phyloP scores from a whole-genome alignment of 495 filamentous ascomycete genomes.

The Lasiosphaeris hirsuta region DNA sequence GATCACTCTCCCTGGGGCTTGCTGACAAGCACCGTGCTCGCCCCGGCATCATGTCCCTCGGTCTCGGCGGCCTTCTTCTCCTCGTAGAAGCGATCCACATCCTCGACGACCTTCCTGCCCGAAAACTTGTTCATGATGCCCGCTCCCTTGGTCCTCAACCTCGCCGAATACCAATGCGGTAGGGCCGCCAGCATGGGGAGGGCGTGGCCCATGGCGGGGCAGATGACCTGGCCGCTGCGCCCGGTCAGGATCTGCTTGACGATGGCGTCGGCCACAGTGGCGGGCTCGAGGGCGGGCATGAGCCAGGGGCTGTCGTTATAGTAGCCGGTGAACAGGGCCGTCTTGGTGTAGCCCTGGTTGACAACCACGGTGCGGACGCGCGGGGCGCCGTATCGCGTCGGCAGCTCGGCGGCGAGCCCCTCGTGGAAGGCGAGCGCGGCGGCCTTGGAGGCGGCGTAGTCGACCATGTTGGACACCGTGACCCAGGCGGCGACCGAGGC shows the following conservation, averaged over 20 bases:
- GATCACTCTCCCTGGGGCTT: slow-evolving; percentile 5
- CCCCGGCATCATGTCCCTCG: slow-evolving; percentile 15
- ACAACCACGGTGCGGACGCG: slow-evolving; percentile 63
- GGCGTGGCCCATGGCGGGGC: slow-evolving; percentile 43
- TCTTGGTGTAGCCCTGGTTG: slow-evolving; percentile 62
- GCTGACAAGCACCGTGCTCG: slow-evolving; percentile 35
- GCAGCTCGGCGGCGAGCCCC: slow-evolving; percentile 61
- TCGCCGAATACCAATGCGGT: slow-evolving; percentile 45
- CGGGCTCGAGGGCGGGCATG: slow-evolving; percentile 54
- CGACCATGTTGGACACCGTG: slow-evolving; percentile 61
- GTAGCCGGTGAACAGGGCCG: slow-evolving; percentile 58
- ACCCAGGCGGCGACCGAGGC: slow-evolving; percentile 60
- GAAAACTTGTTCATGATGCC: slow-evolving; percentile 44
- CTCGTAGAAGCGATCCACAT: slow-evolving; percentile 41
- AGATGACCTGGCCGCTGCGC: slow-evolving; percentile 54
- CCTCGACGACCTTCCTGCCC: slow-evolving; percentile 47
- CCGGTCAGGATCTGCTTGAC: slow-evolving; percentile 57
- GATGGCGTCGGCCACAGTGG: slow-evolving; percentile 64
- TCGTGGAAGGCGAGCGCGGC: slow-evolving; percentile 67
- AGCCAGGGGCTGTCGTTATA: slow-evolving; percentile 51
- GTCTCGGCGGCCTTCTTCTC: slow-evolving; percentile 26
- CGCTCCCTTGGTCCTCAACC: slow-evolving; percentile 32
- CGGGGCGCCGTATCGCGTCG: slow-evolving; percentile 58
- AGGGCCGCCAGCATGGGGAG: slow-evolving; percentile 35
- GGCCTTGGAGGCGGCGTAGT: slow-evolving; percentile 67